Conservation (phyloP, 371 early-diverging fungal species). For the Dichotomocladium elegans region DNA sequence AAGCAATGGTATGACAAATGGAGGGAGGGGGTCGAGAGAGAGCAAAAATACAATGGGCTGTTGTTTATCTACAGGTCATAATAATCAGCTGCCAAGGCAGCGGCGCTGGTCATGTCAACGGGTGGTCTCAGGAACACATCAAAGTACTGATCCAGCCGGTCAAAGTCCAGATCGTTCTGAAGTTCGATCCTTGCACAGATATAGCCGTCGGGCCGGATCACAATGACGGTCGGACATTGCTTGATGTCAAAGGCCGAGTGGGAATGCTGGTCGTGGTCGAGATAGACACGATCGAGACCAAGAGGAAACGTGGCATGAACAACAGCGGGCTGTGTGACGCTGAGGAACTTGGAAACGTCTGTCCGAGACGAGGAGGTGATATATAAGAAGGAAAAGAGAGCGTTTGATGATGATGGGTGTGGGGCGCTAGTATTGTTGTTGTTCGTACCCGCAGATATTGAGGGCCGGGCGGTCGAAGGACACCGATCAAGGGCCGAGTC, state of each 20-base stretch:
- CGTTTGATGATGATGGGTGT: too few relatives aligned
- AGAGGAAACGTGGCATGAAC: conserved; percentile 31
- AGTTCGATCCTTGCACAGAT: conserved; percentile 22
- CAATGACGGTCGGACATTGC: conserved; percentile 19
- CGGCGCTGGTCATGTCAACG: conserved; percentile 26
- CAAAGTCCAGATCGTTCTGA: conserved; percentile 8
- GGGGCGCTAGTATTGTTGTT: neutral
- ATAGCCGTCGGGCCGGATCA: conserved; percentile 40
- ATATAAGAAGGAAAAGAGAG: conserved; percentile 9
- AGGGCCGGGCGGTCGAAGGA: neutral
- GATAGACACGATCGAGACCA: conserved; percentile 29
- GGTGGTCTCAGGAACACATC: conserved; percentile 30
- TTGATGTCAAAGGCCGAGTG: conserved; percentile 24
- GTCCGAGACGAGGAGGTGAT: conserved; percentile 20
- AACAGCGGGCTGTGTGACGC: conserved; percentile 18
- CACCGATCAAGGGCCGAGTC: neutral
- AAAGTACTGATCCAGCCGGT: conserved; percentile 22
- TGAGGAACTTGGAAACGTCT: conserved; percentile 20
- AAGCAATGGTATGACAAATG: too few relatives aligned
- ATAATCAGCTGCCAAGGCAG: conserved; percentile 33
- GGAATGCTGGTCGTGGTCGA: conserved; percentile 42
- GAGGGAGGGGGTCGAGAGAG: too few relatives aligned
- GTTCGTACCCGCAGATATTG: neutral
- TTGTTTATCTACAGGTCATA: conserved; percentile 6
- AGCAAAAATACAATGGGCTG: too few relatives aligned